Base-by-base conservation (phyloP, 768 basidiomycete genomes). In the Mycena latifolia region DNA sequence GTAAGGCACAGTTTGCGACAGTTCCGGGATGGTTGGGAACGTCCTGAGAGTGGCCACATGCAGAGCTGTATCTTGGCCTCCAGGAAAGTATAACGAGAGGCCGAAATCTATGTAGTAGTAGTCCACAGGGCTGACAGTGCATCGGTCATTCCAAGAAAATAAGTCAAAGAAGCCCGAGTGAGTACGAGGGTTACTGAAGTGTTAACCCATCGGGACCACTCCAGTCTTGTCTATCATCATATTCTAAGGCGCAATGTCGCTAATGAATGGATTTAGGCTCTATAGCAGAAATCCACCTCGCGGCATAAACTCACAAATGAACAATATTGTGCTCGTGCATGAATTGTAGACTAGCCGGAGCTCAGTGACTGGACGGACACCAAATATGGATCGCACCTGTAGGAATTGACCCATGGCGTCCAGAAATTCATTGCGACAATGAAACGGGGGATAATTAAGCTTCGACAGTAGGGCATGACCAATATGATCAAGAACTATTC, bases 101-200 rank as follows among this genome's bases (percentile, higher is more conserved):
- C 61, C 65, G n/a, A 69, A 69, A 18, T 69, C 69, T 24, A 69
- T 66, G 43, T 54, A 66, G 43, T 59, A 69, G 14, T 69, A 69
- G n/a, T 53, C 29, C 43, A 66, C 48, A 18, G 64, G 51, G 28
- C 37, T 18, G 15, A 69, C 51, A 22, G 65, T 37, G 27, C 50
- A 63, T 18, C 65, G 59, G 28, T 53, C 27, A 1, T 55, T 55
- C 65, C 65, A 66, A 10, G 28, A 45, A 15, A 66, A 54, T 4
- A 45, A 25, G 22, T 27, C 22, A 10, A 14, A 27, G 6, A 31
- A 39, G 33, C 61, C 69, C 10, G 31, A 41, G 43, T 51, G 59
- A 8, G 61, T 62, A 1, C 45, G 55, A 28, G 60, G 50, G 9
- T 35, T 3, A 37, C 33, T n/a, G 22, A 66, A 55, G 28, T 65